These are phyloP conservation scores for Styphnolobium japonicum DNA, from an alignment of 306 rosid species.

Conservation along the genomic window DNA sequence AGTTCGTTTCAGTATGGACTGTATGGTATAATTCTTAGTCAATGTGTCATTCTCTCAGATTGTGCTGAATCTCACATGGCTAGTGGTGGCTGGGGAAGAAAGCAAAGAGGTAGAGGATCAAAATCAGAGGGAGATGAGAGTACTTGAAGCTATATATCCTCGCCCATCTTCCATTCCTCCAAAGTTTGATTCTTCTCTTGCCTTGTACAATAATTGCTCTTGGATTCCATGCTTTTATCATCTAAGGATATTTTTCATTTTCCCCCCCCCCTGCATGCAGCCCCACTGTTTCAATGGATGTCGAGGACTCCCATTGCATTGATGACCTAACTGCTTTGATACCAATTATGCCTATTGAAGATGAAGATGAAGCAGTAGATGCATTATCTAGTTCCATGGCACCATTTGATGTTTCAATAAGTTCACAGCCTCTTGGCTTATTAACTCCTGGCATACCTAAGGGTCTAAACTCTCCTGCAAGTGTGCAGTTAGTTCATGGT, in stretches of 20 bases:
- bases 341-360: constrained; percentile 85
- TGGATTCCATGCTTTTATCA: not conserved
- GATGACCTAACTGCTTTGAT: constrained; percentile 47
- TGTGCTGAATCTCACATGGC: constrained; percentile 59
- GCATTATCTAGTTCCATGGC: constrained; percentile 27
- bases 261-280: constrained; percentile 44
- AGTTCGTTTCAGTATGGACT: not conserved
- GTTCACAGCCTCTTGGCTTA: constrained; percentile 31
- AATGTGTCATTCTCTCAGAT: constrained; percentile 43
- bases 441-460: constrained; percentile 33
- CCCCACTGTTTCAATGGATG: constrained; percentile 49
- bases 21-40: constrained; percentile 16
- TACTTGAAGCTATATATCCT: constrained; percentile 90
- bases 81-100: constrained; percentile 90
- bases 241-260: constrained; percentile 14
- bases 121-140: constrained; percentile 83
- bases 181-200: constrained; percentile 55
- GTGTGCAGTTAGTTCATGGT: constrained; percentile 27
- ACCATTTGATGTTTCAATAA: constrained; percentile 20
- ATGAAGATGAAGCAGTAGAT: constrained; percentile 61
- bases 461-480: constrained; percentile 25
- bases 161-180: constrained; percentile 84
- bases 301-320: constrained; percentile 33
- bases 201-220: constrained; percentile 8
- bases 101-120: constrained; percentile 64